These are phyloP conservation scores for Pilaira anomala DNA, from an alignment of 192 early-diverging fungal species.

Conservation along the genomic window DNA sequence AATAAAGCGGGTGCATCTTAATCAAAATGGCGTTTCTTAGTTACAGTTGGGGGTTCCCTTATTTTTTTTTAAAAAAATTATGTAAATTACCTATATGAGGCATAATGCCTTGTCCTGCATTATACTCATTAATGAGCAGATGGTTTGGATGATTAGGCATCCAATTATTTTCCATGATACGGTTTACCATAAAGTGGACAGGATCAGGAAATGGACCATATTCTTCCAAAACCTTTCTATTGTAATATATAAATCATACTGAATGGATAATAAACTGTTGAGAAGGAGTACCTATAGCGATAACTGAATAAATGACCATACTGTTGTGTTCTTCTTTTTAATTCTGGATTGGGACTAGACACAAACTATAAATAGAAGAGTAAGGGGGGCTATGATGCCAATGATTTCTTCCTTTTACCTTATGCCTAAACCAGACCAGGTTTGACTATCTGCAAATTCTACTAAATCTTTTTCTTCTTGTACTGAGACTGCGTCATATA, in stretches of 20 bases:
- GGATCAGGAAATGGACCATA: constrained; percentile 53
- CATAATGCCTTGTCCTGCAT: constrained; percentile 66
- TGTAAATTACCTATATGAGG: constrained; percentile 42
- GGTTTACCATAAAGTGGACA: constrained; percentile 40
- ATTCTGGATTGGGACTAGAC: constrained; percentile 59
- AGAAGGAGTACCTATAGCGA: constrained; percentile 45
- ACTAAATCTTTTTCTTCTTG: constrained; percentile 48
- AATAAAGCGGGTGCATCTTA: constrained; percentile 56
- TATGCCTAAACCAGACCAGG: constrained; percentile 56
- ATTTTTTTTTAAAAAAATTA: not conserved
- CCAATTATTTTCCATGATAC: constrained; percentile 39
- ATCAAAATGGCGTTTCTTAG: not conserved
- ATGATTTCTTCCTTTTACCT: constrained; percentile 23
- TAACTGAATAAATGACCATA: constrained; percentile 67
- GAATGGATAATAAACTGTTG: no score
- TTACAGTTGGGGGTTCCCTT: not conserved
- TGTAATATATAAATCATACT: no score
- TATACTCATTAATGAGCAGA: constrained; percentile 64
- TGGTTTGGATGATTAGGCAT: constrained; percentile 48
- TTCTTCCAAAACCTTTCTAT: constrained; percentile 50
- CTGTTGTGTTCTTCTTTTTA: constrained; percentile 66
- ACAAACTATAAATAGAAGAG: not conserved
- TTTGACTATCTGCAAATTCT: constrained; percentile 33
- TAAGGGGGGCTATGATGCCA: not conserved
- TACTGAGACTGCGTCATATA: constrained; percentile 46